phyloP scores from a whole-genome alignment of 495 filamentous ascomycete genomes.

The Aspergillus ellipticus region DNA sequence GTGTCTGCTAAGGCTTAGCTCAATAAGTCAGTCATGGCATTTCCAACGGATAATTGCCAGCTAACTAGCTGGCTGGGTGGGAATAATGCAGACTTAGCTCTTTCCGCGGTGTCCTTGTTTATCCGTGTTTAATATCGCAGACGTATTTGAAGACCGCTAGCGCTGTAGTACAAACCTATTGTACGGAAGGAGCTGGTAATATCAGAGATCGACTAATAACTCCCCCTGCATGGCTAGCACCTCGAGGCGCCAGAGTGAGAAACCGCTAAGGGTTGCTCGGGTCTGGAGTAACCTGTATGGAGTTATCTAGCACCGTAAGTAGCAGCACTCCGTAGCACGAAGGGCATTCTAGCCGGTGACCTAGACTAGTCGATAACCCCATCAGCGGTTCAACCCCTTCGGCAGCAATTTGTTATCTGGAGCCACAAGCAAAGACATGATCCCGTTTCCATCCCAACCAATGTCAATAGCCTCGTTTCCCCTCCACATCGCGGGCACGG shows the following conservation, averaged over 20 bases:
- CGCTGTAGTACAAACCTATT: neutral
- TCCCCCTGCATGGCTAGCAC: neutral
- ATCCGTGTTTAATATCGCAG: too few relatives aligned
- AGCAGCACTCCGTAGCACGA: neutral
- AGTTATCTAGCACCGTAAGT: too few relatives aligned
- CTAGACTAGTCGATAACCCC: neutral
- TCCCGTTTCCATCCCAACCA: neutral
- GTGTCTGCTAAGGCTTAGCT: neutral
- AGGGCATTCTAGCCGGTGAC: neutral
- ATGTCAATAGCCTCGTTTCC: neutral
- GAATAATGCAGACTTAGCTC: too few relatives aligned
- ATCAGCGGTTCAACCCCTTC: too few relatives aligned
- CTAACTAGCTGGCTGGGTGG: too few relatives aligned
- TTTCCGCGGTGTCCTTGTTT: too few relatives aligned
- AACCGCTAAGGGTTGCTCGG: neutral
- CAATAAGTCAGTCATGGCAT: neutral
- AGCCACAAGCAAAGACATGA: neutral
- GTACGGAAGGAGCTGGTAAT: neutral
- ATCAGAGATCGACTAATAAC: neutral
- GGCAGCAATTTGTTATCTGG: neutral
- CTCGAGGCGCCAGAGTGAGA: neutral
- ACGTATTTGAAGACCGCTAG: too few relatives aligned
- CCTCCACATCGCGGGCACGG: constrained; percentile 5
- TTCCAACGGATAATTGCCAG: too few relatives aligned
- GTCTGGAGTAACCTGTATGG: neutral